Evolutionary conservation across 2,329 filamentous ascomycete species (phyloP).

Genomic region (Botrytis galanthina): DNA sequence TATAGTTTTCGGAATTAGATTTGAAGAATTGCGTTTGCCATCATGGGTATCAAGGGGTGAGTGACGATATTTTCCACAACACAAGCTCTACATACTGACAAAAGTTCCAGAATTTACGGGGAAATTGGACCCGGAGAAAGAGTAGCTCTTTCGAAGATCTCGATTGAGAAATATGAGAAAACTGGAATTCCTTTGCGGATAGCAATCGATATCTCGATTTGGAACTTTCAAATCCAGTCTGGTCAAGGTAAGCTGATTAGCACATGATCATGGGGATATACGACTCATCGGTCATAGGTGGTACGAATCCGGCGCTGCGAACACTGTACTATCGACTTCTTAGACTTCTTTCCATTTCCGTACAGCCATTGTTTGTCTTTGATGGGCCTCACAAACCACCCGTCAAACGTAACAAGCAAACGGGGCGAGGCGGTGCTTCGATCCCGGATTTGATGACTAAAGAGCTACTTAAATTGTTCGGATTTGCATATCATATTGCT

Average conservation of each 20-base stretch:
- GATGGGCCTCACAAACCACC: constrained; percentile 81
- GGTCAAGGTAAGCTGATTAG: constrained; percentile 56
- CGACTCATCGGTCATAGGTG: constrained; percentile 50
- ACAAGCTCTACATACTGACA: not conserved
- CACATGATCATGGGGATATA: constrained; percentile 6
- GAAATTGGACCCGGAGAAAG: constrained; percentile 81
- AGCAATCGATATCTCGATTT: constrained; percentile 93
- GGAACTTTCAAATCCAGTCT: constrained; percentile 91
- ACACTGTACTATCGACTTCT: constrained; percentile 91
- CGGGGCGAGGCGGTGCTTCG: constrained; percentile 60
- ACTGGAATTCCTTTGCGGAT: constrained; percentile 74
- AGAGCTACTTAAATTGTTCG: constrained; percentile 78
- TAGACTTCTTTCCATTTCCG: constrained; percentile 70
- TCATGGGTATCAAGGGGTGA: constrained; percentile 67
- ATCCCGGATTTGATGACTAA: constrained; percentile 76
- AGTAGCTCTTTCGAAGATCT: constrained; percentile 77
- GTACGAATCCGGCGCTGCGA: constrained; percentile 83
- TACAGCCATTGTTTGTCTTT: constrained; percentile 87
- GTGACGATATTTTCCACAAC: not conserved
- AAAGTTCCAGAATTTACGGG: constrained; percentile 71
- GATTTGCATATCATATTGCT: constrained; percentile 78
- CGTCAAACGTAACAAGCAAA: constrained; percentile 84
- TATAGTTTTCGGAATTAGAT: constrained; percentile 10
- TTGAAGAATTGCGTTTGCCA: constrained; percentile 9
- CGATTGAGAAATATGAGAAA: constrained; percentile 70